Percentiles rank a stretch among this genome's conserved stretches.
phyloP scores from a whole-genome alignment of 1,284 basidiomycete species.

The Inonotus obliquus region DNA sequence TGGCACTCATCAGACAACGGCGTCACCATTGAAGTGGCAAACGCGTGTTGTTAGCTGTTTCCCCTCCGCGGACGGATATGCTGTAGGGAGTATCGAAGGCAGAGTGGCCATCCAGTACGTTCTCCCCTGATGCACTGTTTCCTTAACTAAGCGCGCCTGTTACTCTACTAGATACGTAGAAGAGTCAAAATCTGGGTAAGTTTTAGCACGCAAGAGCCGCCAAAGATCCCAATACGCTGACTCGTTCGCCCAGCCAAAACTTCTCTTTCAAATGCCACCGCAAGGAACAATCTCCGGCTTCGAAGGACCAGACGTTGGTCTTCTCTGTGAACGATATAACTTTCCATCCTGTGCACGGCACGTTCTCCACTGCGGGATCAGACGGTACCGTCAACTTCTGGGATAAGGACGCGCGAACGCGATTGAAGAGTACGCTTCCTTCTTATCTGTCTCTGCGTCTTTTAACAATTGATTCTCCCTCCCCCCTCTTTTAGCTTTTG shows the following conservation, averaged over 20 bases:
- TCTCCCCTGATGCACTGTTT: neutral
- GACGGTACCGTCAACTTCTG: constrained; percentile 84
- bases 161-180: constrained; percentile 70
- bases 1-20: constrained; percentile 49
- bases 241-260: constrained; percentile 54
- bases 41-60: constrained; percentile 89
- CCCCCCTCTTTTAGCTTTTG: constrained; percentile 49
- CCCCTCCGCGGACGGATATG: constrained; percentile 77
- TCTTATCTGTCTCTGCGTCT: neutral
- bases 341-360: constrained; percentile 91
- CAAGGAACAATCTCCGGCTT: constrained; percentile 57
- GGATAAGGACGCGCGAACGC: constrained; percentile 87
- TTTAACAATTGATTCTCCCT: neutral
- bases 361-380: constrained; percentile 82
- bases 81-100: constrained; percentile 93
- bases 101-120: constrained; percentile 93
- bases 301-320: constrained; percentile 76
- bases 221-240: neutral
- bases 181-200: constrained; percentile 67
- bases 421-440: constrained; percentile 72
- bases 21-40: constrained; percentile 91
- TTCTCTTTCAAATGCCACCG: constrained; percentile 98
- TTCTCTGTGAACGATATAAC: constrained; percentile 90
- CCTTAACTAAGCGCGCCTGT: neutral
- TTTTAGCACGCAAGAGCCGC: constrained; percentile 1